Base-by-base conservation (phyloP, 2,329 filamentous ascomycete species). In the Fusarium coicis region DNA sequence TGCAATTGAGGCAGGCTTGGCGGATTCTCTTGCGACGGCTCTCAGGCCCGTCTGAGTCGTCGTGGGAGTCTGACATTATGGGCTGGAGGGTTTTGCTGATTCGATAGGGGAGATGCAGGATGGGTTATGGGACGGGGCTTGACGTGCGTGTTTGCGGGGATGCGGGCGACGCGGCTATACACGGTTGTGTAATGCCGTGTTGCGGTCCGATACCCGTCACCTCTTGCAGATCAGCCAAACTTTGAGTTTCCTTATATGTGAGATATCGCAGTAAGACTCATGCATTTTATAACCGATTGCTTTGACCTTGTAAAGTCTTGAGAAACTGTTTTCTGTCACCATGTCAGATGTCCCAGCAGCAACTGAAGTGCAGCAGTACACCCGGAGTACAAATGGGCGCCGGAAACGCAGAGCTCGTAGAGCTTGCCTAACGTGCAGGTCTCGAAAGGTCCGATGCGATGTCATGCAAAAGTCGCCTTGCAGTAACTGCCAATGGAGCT, bases 1-100 rank as follows among this genome's bases (percentile, higher is more conserved):
- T 69, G 23, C 65, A 68, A 9, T 68, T 68, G 30, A 68, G 65
- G 21, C 65, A 68, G 4, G 65, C 65, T 68, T 68, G 63, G 36
- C 63, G 65, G 0, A 68, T 68, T 39, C 65, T 68, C 30, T 68
- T 68, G 3, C 65, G 65, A 18, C 65, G 63, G 21, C 47, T 68
- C 28, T 68, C 65, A 5, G 56, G 47, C 9, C 65, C 64, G 36
- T 68, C 65, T 21, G 65, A 68, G 21, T 68, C 65, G 42, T 68
- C 55, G 21, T 68, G 42, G 11, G 36, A 43, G 26, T 53, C 42
- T 14, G 65, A 68, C 65, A 68, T 68, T 43, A 37, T 40, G 23
- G 32, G 36, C 23, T 34, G 34, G 34, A 18, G 28, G 23, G 19
- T 19, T 30, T 65, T 65, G 30, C 26, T 60, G 44, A 36, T 65